Percentiles rank a stretch among this genome's conserved stretches.
Evolutionary conservation across 495 filamentous ascomycete genomes (phyloP).

Genomic region (Lepidopterella palustris): DNA sequence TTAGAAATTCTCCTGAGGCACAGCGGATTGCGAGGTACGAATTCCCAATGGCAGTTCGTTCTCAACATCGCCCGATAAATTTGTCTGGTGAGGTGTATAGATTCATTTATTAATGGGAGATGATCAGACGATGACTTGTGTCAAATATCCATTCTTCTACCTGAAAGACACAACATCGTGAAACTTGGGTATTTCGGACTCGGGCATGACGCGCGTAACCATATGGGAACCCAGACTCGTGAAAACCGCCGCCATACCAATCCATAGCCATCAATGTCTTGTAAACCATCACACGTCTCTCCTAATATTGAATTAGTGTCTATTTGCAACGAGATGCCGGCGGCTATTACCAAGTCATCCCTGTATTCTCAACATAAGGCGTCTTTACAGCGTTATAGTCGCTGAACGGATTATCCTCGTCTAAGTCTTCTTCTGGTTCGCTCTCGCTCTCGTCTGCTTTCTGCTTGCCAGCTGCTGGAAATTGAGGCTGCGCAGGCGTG

Average conservation of each 20-base stretch:
- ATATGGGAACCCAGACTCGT: background rate
- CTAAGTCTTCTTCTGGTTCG: slow-evolving; percentile 27
- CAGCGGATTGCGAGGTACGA: too few species aligned
- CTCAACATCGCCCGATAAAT: too few species aligned
- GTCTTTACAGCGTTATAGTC: slow-evolving; percentile 67
- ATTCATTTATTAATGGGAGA: too few species aligned
- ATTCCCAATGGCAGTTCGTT: too few species aligned
- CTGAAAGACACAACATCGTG: background rate
- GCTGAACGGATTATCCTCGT: slow-evolving; percentile 66
- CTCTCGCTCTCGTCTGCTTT: slow-evolving; percentile 41
- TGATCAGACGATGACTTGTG: background rate
- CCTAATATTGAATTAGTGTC: background rate
- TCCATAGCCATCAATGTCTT: background rate
- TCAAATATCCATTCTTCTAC: background rate
- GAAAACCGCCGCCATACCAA: background rate
- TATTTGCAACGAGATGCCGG: background rate
- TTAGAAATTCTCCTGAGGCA: too few species aligned
- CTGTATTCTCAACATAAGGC: slow-evolving; percentile 47
- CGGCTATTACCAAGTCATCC: slow-evolving; percentile 55
- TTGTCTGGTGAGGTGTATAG: too few species aligned
- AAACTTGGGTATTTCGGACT: background rate
- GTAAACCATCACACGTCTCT: slow-evolving; percentile 14
- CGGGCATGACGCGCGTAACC: background rate
- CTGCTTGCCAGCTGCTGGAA: slow-evolving; percentile 41
- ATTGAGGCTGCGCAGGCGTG: slow-evolving; percentile 33